Conservation (phyloP, 495 filamentous ascomycete species). For the Alectoria sarmentosa region DNA sequence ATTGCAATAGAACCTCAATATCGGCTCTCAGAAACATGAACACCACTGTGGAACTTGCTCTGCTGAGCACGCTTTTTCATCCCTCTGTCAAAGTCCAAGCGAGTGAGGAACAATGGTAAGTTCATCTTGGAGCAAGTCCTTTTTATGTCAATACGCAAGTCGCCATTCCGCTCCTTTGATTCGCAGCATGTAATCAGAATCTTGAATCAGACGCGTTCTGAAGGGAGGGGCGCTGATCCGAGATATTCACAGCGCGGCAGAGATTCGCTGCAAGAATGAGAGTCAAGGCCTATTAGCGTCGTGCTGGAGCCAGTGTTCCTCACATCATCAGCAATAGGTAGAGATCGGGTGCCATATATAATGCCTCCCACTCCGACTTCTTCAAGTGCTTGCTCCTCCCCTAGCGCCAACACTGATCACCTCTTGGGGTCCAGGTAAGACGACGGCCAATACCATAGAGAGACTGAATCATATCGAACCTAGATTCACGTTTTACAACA, state of each 20-base stretch:
- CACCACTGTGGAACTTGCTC: not conserved
- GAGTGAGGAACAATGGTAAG: not conserved
- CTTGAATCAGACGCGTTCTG: too few relatives aligned
- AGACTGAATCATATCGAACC: not conserved
- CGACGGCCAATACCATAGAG: not conserved
- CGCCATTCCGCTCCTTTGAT: too few relatives aligned
- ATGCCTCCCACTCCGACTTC: not conserved
- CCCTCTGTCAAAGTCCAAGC: not conserved
- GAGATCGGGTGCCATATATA: not conserved
- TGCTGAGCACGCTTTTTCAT: not conserved
- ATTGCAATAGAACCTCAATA: too few relatives aligned
- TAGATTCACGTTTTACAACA: not conserved
- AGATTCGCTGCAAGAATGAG: not conserved
- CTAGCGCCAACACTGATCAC: not conserved
- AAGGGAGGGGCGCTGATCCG: too few relatives aligned
- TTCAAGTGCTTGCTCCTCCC: not conserved
- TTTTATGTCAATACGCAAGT: too few relatives aligned
- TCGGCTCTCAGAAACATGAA: not conserved
- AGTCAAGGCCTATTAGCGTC: not conserved
- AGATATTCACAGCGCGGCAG: too few relatives aligned
- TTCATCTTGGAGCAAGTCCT: too few relatives aligned
- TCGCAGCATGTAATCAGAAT: too few relatives aligned
- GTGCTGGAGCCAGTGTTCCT: slow-evolving; percentile 1
- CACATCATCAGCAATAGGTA: not conserved
- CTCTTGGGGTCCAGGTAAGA: slow-evolving; percentile 3